Conservation (phyloP, 1,284 basidiomycete genomes). For the Peniophora sp. region DNA sequence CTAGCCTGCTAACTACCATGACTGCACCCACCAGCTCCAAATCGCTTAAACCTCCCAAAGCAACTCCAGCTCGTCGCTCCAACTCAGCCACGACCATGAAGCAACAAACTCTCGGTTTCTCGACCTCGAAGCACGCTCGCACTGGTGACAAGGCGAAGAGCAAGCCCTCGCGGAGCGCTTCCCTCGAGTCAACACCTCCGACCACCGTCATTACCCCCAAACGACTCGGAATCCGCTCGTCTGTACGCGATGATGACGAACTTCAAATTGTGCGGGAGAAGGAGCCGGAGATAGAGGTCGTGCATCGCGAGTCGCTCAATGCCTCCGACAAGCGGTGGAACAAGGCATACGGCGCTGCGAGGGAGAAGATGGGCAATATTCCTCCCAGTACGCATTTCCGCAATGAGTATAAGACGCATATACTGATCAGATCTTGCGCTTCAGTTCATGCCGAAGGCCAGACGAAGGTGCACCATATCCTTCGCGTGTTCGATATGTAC, state of each 20-base stretch:
- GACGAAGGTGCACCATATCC: slow-evolving; percentile 61
- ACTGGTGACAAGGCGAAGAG: slow-evolving; percentile 13
- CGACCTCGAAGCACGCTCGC: slow-evolving; percentile 39
- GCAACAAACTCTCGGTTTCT: slow-evolving; percentile 42
- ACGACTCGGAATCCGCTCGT: slow-evolving; percentile 3
- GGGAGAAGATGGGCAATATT: slow-evolving; percentile 46
- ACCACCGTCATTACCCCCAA: slow-evolving; percentile 5
- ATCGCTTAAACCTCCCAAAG: too few relatives aligned
- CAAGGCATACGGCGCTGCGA: slow-evolving; percentile 36
- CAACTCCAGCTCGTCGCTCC: too few relatives aligned
- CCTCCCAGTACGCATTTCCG: slow-evolving; percentile 46
- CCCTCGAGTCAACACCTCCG: slow-evolving; percentile 12
- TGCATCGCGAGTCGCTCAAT: slow-evolving; percentile 21
- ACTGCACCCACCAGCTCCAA: too few relatives aligned
- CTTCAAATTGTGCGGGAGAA: slow-evolving; percentile 3
- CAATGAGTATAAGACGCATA: background rate
- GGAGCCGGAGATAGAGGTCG: slow-evolving; percentile 9
- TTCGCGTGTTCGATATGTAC: slow-evolving; percentile 75
- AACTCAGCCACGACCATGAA: slow-evolving; percentile 18
- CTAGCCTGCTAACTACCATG: too few relatives aligned
- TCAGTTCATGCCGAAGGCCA: slow-evolving; percentile 58
- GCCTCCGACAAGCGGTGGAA: slow-evolving; percentile 46
- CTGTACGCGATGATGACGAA: slow-evolving; percentile 4
- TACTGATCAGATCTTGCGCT: slow-evolving; percentile 3
- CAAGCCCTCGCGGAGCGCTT: slow-evolving; percentile 24